Evolutionary conservation across 257 asterid species (phyloP).

Genomic region (Marsdenia floribunda): DNA sequence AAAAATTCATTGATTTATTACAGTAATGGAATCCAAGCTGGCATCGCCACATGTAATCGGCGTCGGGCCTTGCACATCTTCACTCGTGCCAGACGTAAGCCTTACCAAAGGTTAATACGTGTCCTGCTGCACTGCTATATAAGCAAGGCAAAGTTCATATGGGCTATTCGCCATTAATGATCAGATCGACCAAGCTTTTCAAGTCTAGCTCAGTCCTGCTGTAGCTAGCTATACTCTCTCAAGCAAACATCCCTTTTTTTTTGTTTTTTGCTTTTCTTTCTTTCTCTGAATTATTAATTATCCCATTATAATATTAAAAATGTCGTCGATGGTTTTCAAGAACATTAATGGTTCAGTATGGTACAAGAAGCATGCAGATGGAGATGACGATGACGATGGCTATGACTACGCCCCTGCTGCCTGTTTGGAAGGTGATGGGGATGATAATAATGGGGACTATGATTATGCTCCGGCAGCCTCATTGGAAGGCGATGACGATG

Average conservation of each 20-base stretch:
- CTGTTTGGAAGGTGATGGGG: not conserved
- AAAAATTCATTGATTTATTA: too few relatives aligned
- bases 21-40: not conserved
- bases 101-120: not conserved
- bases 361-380: not conserved
- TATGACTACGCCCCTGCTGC: conserved; percentile 9
- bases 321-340: not conserved
- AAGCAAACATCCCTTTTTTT: too few relatives aligned
- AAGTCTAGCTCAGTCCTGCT: too few relatives aligned
- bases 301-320: too few relatives aligned
- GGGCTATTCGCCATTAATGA: not conserved
- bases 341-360: not conserved
- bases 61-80: not conserved
- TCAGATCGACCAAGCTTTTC: not conserved
- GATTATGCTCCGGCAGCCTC: conserved; percentile 10
- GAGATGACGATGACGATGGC: not conserved
- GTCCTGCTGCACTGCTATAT: not conserved
- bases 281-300: not conserved
- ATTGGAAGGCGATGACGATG: not conserved
- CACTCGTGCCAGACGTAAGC: not conserved
- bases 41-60: not conserved
- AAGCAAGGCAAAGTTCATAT: too few relatives aligned
- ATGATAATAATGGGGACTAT: conserved; percentile 9
- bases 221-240: too few relatives aligned
- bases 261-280: too few relatives aligned